Conservation (phyloP, 345 rosid species). For the Erodium maritimum region DNA sequence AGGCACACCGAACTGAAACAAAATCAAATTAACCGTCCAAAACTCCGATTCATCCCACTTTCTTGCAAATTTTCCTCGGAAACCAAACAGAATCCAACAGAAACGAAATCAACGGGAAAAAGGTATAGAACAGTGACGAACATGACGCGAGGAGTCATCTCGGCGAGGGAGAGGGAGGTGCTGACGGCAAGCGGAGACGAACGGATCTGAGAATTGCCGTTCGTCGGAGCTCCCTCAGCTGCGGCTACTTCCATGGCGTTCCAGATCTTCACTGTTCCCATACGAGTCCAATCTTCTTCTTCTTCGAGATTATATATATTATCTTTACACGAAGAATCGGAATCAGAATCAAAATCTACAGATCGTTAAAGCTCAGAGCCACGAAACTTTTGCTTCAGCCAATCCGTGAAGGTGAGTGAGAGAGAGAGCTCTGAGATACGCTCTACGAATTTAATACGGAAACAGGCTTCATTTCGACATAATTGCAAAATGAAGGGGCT, state of each 20-base stretch:
- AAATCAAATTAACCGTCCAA: no score
- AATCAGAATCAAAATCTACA: no score
- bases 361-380: no score
- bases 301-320: no score
- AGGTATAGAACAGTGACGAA: constrained; percentile 15
- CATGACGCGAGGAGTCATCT: constrained; percentile 57
- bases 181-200: constrained; percentile 42
- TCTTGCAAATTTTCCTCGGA: not conserved
- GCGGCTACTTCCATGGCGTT: constrained; percentile 28
- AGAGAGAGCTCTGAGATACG: no score
- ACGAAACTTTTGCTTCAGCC: no score
- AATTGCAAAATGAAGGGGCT: no score
- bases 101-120: not conserved
- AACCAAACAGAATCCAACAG: not conserved
- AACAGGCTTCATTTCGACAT: no score
- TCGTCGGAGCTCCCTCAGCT: constrained; percentile 11
- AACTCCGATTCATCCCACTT: not conserved
- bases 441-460: no score
- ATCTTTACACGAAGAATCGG: no score
- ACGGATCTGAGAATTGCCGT: constrained; percentile 17
- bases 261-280: constrained; percentile 46
- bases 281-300: constrained; percentile 4
- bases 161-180: constrained; percentile 43
- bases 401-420: no score
- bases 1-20: not conserved